These are phyloP conservation scores for Penicillium cinerascens DNA, from an alignment of 495 filamentous ascomycete genomes.

Conservation along the genomic window DNA sequence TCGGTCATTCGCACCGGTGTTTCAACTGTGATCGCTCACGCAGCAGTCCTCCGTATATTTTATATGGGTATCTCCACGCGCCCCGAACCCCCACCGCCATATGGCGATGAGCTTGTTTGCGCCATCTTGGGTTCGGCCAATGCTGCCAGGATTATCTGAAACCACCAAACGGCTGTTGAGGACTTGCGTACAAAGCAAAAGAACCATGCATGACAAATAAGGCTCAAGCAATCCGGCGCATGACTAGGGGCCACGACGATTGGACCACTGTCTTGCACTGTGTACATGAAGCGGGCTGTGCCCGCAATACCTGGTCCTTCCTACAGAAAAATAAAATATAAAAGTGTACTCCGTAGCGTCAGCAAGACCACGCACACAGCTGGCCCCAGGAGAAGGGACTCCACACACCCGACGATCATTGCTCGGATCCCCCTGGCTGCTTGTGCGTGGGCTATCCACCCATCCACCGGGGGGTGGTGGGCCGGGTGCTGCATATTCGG, in stretches of 20 bases:
- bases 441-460: neutral
- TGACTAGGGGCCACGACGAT: neutral
- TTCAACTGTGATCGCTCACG: neutral
- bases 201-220: neutral
- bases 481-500: conserved; percentile 2
- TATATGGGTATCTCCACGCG: neutral
- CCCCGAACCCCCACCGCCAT: neutral
- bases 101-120: conserved; percentile 13
- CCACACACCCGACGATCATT: conserved; percentile 18
- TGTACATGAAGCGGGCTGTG: neutral
- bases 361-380: neutral
- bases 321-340: neutral
- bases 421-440: conserved; percentile 12
- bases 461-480: conserved; percentile 1
- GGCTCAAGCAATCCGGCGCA: conserved; percentile 8
- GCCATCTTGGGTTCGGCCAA: neutral
- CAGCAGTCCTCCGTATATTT: neutral
- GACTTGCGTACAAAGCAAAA: neutral
- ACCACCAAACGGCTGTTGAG: conserved; percentile 11
- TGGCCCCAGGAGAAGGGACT: conserved; percentile 10
- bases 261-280: neutral
- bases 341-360: neutral
- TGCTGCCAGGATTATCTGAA: neutral
- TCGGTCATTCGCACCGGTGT: neutral
- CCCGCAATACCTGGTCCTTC: neutral